phyloP scores from a whole-genome alignment of 768 basidiomycete species.

The Mycena floridula region DNA sequence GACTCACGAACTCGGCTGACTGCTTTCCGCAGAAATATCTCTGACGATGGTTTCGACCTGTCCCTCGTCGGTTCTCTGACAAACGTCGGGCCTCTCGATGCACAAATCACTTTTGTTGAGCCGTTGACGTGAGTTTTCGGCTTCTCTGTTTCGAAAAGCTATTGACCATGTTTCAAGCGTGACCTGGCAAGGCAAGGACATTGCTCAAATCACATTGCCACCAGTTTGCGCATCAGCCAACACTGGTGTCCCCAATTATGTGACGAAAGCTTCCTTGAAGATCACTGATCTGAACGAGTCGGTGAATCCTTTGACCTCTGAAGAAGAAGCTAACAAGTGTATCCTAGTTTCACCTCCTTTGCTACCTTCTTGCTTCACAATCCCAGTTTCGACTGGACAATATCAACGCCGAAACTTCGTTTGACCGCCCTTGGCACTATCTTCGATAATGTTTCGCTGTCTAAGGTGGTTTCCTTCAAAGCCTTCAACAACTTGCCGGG shows the following conservation, averaged over 20 bases:
- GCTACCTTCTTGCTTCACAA: conserved; percentile 62
- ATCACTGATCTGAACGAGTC: conserved; percentile 50
- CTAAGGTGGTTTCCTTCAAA: conserved; percentile 55
- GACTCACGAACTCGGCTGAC: not conserved
- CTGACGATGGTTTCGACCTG: conserved; percentile 59
- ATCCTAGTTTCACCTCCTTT: conserved; percentile 53
- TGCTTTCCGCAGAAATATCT: conserved; percentile 33
- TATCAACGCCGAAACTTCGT: conserved; percentile 58
- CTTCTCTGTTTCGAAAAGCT: not conserved
- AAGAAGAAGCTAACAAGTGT: not conserved
- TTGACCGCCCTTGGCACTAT: conserved; percentile 62
- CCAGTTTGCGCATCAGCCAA: conserved; percentile 66
- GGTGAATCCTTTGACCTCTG: conserved; percentile 12
- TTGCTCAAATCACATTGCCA: conserved; percentile 59
- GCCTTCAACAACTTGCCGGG: conserved; percentile 70
- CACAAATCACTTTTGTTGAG: conserved; percentile 57
- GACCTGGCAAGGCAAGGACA: conserved; percentile 55
- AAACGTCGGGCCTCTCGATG: conserved; percentile 63
- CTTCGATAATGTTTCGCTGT: conserved; percentile 58
- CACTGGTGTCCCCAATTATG: conserved; percentile 58
- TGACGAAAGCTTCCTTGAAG: conserved; percentile 41
- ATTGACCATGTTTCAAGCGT: conserved; percentile 31
- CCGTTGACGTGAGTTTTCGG: conserved; percentile 45
- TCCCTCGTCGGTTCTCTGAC: conserved; percentile 54
- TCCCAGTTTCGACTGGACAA: conserved; percentile 61